Evolutionary conservation across 176 grass and related monocot genomes (phyloP), one percentile per base, ranked within the genome.

Genomic region (Thinopyrum elongatum): DNA sequence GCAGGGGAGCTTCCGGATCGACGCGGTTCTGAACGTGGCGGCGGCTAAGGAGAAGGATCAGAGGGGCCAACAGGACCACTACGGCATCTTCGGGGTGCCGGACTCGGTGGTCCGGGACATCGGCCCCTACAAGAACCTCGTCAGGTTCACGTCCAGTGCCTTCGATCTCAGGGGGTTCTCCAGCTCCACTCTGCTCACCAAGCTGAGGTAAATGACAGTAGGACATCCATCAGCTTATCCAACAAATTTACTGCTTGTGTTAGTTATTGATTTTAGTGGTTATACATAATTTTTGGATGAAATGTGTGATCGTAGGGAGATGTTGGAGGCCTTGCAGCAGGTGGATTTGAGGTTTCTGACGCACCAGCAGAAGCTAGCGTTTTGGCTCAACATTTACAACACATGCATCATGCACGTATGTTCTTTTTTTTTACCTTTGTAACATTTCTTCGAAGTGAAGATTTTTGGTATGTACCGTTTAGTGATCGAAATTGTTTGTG

Each of bases 341-440:
- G 83, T 99, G 58, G 90, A 96, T 44, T 57, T 96, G n/a, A 83
- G 84, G 79, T 53, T 82, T 58, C 90, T 94, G 10, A 92, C 53
- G 23, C 92, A 98, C 71, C 76, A 91, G 4, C 91, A 95, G 61
- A 98, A 92, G 82, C 89, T 98, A 2, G 94, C 97, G 0, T 98
- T 98, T 74, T 98, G 97, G 97, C 76, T 98, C 81, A 98, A 98
- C 81, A 47, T 92, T 23, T 92, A 96, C 82, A 96, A 99, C 90
- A 95, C 83, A 17, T 96, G 97, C 42, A 93, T 99, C 81, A 99
- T 96, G 94, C 90, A 99, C 92, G 95, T 98, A 93, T 29, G 84
- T 38, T 11, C n/a, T 38, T 16, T 0, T 38, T 36, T 17, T 27
- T 27, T 5, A 30, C 5, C 10, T 14, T 39, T 0, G 3, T 0